Conservation (phyloP, 208 protist species). For the Trichomonas gallinae region DNA sequence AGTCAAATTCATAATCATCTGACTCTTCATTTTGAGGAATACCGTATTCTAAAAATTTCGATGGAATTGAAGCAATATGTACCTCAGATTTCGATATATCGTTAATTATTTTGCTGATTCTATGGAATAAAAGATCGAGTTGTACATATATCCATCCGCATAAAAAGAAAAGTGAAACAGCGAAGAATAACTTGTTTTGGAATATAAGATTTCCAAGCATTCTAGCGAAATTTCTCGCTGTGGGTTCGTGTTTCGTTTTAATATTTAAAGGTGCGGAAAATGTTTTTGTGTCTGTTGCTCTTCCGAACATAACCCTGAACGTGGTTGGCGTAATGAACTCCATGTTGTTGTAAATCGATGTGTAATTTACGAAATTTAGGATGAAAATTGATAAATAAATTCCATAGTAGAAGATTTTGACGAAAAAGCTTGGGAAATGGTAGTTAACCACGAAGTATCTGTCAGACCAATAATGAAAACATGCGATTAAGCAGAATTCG, state of each 20-base stretch:
- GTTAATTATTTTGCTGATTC: background rate
- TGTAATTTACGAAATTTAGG: background rate
- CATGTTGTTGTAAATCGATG: background rate
- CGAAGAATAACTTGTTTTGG: background rate
- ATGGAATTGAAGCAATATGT: background rate
- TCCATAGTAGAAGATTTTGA: background rate
- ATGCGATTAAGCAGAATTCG: background rate
- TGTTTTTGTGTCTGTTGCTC: background rate
- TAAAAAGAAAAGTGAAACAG: background rate
- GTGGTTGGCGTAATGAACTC: background rate
- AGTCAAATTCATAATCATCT: background rate
- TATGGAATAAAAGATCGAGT: background rate
- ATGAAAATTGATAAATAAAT: background rate
- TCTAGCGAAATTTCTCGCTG: background rate
- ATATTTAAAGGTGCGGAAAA: background rate
- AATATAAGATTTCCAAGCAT: background rate
- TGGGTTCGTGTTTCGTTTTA: background rate
- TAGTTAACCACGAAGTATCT: background rate
- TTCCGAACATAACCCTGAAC: background rate
- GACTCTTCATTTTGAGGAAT: background rate
- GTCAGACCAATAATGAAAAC: background rate
- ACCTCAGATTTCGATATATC: background rate
- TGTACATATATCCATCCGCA: background rate
- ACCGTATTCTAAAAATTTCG: background rate
- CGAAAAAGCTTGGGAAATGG: background rate